A percentile compares a stretch with the other conserved stretches of the same genome.
These are phyloP conservation scores for Phlegmacium glaucopus DNA, from an alignment of 768 basidiomycete species.

Conservation along the genomic window DNA sequence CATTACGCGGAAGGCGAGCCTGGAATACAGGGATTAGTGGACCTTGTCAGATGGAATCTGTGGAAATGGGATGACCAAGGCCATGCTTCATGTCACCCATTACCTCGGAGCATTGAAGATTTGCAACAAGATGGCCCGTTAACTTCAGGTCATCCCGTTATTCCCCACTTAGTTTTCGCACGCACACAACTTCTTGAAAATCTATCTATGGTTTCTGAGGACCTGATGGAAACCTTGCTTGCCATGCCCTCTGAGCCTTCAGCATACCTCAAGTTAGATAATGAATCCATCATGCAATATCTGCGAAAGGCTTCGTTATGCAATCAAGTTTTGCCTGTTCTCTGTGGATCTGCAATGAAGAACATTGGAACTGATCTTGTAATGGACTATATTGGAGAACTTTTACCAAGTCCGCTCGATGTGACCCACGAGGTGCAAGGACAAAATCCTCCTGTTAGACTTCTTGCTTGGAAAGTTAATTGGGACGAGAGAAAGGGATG, in stretches of 20 bases:
- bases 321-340: conserved; percentile 68
- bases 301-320: conserved; percentile 66
- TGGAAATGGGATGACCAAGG: conserved; percentile 70
- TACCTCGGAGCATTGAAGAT: conserved; percentile 50
- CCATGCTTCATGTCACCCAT: conserved; percentile 35
- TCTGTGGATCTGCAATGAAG: conserved; percentile 81
- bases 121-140: conserved; percentile 43
- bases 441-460: conserved; percentile 47
- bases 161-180: conserved; percentile 63
- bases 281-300: conserved; percentile 51
- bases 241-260: conserved; percentile 51
- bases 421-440: conserved; percentile 44
- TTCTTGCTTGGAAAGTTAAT: conserved; percentile 85
- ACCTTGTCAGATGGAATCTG: conserved; percentile 79
- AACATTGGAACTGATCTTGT: conserved; percentile 79
- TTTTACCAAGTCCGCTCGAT: conserved; percentile 77
- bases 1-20: conserved; percentile 75
- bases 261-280: conserved; percentile 61
- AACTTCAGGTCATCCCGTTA: conserved; percentile 59
- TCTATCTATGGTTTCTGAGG: conserved; percentile 76
- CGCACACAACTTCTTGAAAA: conserved; percentile 72
- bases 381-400: conserved; percentile 78
- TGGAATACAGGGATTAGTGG: conserved; percentile 80
- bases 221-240: conserved; percentile 73
- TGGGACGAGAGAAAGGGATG: conserved; percentile 83